phyloP scores from a whole-genome alignment of 2,329 filamentous ascomycete species.

The Pleoardoris graminearum region DNA sequence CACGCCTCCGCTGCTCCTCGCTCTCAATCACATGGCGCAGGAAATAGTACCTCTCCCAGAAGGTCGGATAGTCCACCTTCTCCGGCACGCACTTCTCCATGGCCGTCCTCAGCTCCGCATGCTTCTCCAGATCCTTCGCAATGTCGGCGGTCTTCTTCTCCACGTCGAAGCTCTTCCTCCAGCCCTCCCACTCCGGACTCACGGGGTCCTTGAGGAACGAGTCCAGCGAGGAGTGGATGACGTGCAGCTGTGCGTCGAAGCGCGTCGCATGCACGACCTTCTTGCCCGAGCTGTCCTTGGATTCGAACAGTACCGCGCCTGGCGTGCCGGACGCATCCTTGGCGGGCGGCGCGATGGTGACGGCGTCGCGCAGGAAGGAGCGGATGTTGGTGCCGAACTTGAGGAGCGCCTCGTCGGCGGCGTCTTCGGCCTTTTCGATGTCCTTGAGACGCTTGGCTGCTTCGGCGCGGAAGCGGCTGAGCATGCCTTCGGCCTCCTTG shows the following conservation, averaged over 20 bases:
- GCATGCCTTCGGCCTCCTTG: conserved; percentile 65
- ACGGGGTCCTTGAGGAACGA: conserved; percentile 80
- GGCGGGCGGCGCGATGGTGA: conserved; percentile 78
- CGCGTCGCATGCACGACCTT: conserved; percentile 92
- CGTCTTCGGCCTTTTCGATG: conserved; percentile 89
- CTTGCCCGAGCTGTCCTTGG: conserved; percentile 86
- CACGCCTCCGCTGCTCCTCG: conserved; percentile 83
- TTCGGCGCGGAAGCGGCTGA: conserved; percentile 75
- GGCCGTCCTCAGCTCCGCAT: conserved; percentile 78
- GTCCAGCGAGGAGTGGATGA: conserved; percentile 83
- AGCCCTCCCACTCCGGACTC: conserved; percentile 72
- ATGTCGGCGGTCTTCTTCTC: conserved; percentile 86
- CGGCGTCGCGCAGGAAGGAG: conserved; percentile 87
- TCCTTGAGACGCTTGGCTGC: conserved; percentile 84
- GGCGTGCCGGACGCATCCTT: conserved; percentile 50
- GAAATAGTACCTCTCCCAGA: conserved; percentile 97
- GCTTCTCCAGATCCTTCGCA: conserved; percentile 78
- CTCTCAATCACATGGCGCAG: conserved; percentile 89
- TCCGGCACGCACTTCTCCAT: conserved; percentile 98
- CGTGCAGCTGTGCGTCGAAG: conserved; percentile 93
- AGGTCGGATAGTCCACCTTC: conserved; percentile 81
- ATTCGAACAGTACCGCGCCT: conserved; percentile 79
- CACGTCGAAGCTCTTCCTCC: conserved; percentile 74
- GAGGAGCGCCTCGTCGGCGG: conserved; percentile 90
- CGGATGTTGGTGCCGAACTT: conserved; percentile 89